phyloP scores from a whole-genome alignment of 495 filamentous ascomycete species.

The Penicillium parvum region DNA sequence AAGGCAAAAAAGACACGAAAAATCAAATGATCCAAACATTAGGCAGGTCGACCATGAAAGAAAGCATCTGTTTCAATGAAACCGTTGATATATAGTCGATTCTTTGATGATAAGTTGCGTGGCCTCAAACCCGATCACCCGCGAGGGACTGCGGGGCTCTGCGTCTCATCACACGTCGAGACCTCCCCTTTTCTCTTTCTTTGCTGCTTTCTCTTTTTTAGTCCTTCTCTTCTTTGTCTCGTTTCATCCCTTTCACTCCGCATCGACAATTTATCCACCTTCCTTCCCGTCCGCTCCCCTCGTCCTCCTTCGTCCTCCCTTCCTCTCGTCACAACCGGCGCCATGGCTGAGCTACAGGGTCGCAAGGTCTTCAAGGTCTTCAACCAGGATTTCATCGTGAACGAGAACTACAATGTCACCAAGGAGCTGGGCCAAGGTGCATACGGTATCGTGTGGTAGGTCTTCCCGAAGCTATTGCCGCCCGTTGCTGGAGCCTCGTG shows the following conservation, averaged over 20 bases:
- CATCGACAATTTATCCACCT: slow-evolving; percentile 1
- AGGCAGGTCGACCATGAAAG: too few species aligned
- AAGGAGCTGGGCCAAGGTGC: slow-evolving; percentile 98
- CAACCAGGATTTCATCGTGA: slow-evolving; percentile 98
- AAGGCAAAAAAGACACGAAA: too few species aligned
- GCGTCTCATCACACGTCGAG: slow-evolving; percentile 13
- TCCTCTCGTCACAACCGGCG: slow-evolving; percentile 7
- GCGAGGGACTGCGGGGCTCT: slow-evolving; percentile 29
- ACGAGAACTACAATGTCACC: slow-evolving; percentile 95
- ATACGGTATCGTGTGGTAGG: slow-evolving; percentile 97
- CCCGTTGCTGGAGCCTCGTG: not conserved
- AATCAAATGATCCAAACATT: too few species aligned
- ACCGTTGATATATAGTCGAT: too few species aligned
- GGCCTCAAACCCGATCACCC: slow-evolving; percentile 24
- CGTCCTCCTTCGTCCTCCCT: slow-evolving; percentile 3
- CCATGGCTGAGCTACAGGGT: slow-evolving; percentile 74
- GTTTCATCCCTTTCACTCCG: slow-evolving; percentile 3
- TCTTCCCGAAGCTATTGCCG: slow-evolving; percentile 4
- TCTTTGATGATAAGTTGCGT: too few species aligned
- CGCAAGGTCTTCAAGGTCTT: slow-evolving; percentile 99
- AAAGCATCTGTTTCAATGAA: too few species aligned
- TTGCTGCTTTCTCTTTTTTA: slow-evolving; percentile 4
- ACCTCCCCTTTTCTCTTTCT: slow-evolving; percentile 8
- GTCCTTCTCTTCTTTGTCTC: slow-evolving; percentile 11
- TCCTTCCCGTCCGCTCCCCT: slow-evolving; percentile 3